Base-by-base conservation (phyloP, 129 eudicot genomes). In the Helianthus tuberosus region DNA sequence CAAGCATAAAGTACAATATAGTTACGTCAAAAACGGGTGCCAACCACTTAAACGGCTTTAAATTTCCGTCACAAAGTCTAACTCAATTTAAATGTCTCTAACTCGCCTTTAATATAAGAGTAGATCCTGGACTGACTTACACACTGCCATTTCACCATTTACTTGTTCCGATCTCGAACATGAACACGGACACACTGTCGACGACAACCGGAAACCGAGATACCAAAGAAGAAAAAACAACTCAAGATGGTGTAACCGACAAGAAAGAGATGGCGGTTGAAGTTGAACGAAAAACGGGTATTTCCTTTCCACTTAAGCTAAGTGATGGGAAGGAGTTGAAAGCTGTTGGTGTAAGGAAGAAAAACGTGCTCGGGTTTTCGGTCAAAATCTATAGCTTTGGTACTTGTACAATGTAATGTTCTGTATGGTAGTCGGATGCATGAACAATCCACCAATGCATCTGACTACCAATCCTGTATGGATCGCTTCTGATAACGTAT, bases 271-370 rank as follows among this genome's bases (percentile, higher is more conserved):
- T 85, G 38, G 75, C 84, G 1, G 72, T 71, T 64, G 82, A 87
- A 61, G 71, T 82, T 55, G 89, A 87, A 25, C 82, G 75, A 46
- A 84, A 82, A 50, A 87, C 87, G 9, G 93, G 89, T 14, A 79
- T 85, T 16, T 80, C 81, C 11, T 86, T 89, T 75, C 83, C 87
- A 7, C 75, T 86, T 49, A 72, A 20, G 74, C 47, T 86, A 75
- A 78, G 68, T 41, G 96, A 83, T 72, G 89, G 89, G 54, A 89
- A 81, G 84, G 82, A 79, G 54, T 73, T 88, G 67, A 85, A 78
- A 38, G 79, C 90, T 59, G 73, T 78, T 66, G 95, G 95, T 50
- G 39, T 86, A 81, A 85, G 96, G 65, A 86, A 82, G 86, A 89
- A 84, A 80, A 82, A 77, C 59, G 75, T 84, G 89, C 83, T 89